A percentile compares a stretch with the other conserved stretches of the same genome.
phyloP scores from a whole-genome alignment of 2,329 filamentous ascomycete species.

The Didymella exigua region DNA sequence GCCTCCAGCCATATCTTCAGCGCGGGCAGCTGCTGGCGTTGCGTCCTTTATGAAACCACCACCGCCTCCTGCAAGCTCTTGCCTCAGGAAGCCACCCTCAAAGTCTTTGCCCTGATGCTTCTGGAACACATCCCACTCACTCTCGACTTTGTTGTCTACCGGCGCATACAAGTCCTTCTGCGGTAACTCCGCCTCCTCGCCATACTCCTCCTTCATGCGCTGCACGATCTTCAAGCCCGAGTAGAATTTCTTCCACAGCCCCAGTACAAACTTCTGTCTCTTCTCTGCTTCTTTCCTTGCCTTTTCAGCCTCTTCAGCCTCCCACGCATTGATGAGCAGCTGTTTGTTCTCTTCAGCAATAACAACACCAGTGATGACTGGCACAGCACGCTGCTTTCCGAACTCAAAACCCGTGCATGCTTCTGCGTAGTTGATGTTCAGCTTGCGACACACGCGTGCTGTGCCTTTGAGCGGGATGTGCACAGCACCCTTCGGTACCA shows the following conservation, averaged over 20 bases:
- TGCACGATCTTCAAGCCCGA: slow-evolving; percentile 79
- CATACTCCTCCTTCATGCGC: slow-evolving; percentile 42
- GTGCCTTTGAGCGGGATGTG: slow-evolving; percentile 82
- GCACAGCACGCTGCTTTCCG: slow-evolving; percentile 90
- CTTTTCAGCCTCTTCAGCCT: slow-evolving; percentile 73
- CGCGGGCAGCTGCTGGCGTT: slow-evolving; percentile 15
- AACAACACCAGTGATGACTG: slow-evolving; percentile 88
- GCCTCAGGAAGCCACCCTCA: slow-evolving; percentile 52
- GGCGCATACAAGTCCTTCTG: slow-evolving; percentile 54
- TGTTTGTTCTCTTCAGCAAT: slow-evolving; percentile 80
- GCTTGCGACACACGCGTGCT: slow-evolving; percentile 78
- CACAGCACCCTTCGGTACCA: slow-evolving; percentile 84
- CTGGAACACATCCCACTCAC: slow-evolving; percentile 45
- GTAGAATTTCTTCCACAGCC: slow-evolving; percentile 83
- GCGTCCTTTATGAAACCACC: slow-evolving; percentile 27
- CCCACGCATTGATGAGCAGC: slow-evolving; percentile 76
- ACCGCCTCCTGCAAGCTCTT: slow-evolving; percentile 24
- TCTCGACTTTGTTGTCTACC: slow-evolving; percentile 61
- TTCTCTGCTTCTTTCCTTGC: slow-evolving; percentile 81
- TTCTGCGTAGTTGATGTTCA: slow-evolving; percentile 88
- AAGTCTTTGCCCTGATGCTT: slow-evolving; percentile 35
- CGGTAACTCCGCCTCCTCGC: slow-evolving; percentile 58
- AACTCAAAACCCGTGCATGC: slow-evolving; percentile 97
- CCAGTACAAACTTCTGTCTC: slow-evolving; percentile 72
- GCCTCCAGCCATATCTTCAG: slow-evolving; percentile 38